Base-by-base conservation (phyloP, 192 early-diverging fungal species). In the Rhizophagus sp. region DNA sequence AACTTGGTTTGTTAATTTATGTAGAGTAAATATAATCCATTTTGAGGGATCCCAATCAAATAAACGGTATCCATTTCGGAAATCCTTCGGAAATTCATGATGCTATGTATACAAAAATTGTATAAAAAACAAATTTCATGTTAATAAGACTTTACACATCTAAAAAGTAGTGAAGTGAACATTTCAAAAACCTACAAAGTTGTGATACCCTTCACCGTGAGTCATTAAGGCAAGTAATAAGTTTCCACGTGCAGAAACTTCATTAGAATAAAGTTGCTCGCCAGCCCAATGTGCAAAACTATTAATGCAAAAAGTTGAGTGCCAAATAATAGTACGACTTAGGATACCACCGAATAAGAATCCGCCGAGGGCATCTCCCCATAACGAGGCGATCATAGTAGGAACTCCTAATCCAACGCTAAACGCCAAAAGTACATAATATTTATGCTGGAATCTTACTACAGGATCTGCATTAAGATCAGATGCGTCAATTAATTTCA, bases 291-390 rank as follows among this genome's bases (percentile, higher is more conserved):
- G 95, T 7, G 95, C 95, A 39, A 96, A 85, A 30, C 91, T 92
- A 87, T 96, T 96, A 64, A 96, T 90, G 75, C 94, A 96, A 87
- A 96, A 96, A 30, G 94, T 95, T 25, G 92, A 89, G 73, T 95
- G 94, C 77, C 95, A 94, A 69, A 95, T 85, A 36, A 92, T 80
- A 22, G 91, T 88, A 80, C 93, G 91, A 73, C 93, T 91, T 24
- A 90, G 75, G 30, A 94, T 84, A 39, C 87, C 91, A 49, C 92
- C 95, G 78, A 88, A 95, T 83, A 95, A 92, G 78, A 89, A 94
- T 2, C 93, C 95, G 65, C 94, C 94, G 75, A 88, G 87, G 71
- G 88, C 93, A 84, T 95, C 93, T 57, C 90, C 91, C 93, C 92
- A 95, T 79, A 95, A 75, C 9, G 95, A 95, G 67, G 94, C 91